Conservation (phyloP, 139 green algal species). For the Chlorella sorokiniana region DNA sequence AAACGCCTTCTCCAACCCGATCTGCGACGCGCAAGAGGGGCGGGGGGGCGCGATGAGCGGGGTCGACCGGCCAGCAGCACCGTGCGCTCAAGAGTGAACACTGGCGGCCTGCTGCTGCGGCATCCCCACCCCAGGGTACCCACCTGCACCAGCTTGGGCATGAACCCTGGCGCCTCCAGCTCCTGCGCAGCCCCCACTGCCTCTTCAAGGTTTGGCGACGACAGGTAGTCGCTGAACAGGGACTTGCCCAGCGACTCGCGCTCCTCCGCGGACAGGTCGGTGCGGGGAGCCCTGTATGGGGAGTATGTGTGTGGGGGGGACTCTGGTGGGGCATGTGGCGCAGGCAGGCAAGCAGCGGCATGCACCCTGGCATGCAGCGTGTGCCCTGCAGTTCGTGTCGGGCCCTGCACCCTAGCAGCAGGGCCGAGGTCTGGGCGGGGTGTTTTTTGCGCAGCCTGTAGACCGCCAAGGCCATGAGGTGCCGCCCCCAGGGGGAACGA, state of each 20-base stretch:
- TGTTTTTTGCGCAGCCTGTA: conserved; percentile 44
- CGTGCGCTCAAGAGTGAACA: too few species aligned
- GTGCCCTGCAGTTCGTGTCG: conserved; percentile 3
- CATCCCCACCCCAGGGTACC: not conserved
- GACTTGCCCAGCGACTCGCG: conserved; percentile 43
- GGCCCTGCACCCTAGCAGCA: not conserved
- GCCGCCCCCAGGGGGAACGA: not conserved
- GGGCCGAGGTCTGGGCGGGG: conserved; percentile 10
- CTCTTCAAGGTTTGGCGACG: conserved; percentile 43
- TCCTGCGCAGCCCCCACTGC: conserved; percentile 51
- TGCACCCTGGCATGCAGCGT: not conserved
- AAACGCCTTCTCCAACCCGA: conserved; percentile 66
- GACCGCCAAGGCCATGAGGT: conserved; percentile 25
- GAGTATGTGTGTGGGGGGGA: not conserved
- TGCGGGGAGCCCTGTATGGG: conserved; percentile 25
- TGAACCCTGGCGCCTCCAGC: conserved; percentile 44
- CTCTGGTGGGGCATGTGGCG: not conserved
- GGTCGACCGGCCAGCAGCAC: too few species aligned
- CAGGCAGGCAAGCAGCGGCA: not conserved
- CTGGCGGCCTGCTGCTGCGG: not conserved
- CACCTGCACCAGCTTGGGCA: conserved; percentile 50
- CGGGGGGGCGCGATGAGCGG: not conserved
- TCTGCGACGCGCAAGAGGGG: not conserved
- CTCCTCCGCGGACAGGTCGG: conserved; percentile 50
- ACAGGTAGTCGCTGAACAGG: conserved; percentile 60